Percentiles rank a stretch among this genome's conserved stretches.
Evolutionary conservation across 176 grass and related monocot genomes (phyloP).

Genomic region (Puya raimondii): DNA sequence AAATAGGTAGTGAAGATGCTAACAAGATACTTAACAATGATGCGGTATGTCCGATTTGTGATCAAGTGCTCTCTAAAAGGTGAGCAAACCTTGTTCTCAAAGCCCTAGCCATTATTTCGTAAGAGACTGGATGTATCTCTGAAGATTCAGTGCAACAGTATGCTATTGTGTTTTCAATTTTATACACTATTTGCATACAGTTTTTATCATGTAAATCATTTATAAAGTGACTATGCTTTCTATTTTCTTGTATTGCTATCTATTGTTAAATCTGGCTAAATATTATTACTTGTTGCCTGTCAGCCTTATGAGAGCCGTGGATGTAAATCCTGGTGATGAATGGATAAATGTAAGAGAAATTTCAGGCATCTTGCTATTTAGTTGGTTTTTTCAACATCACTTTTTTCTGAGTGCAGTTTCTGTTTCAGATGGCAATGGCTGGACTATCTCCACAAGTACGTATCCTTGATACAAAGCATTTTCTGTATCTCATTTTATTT

Average conservation of each 20-base stretch:
- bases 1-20: constrained; percentile 72
- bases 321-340: constrained; percentile 75
- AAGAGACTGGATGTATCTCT: neutral
- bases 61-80: constrained; percentile 93
- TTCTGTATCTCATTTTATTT: neutral
- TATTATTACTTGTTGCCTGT: constrained; percentile 20
- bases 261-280: constrained; percentile 3
- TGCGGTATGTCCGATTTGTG: constrained; percentile 77
- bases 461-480: constrained; percentile 41
- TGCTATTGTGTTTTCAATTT: neutral
- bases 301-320: constrained; percentile 63
- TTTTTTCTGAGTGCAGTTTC: constrained; percentile 20
- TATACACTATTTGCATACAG: neutral
- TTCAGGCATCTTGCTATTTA: neutral
- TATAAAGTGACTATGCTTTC: neutral
- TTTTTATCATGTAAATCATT: too few species aligned
- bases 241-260: neutral
- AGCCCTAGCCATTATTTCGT: neutral
- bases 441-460: constrained; percentile 77
- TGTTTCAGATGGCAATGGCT: constrained; percentile 72
- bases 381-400: constrained; percentile 6
- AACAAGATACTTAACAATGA: constrained; percentile 80
- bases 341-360: constrained; percentile 71
- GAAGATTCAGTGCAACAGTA: neutral
- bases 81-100: constrained; percentile 9